Base-by-base conservation (phyloP, 1,284 basidiomycete genomes). In the Rhodotorula sp. region DNA sequence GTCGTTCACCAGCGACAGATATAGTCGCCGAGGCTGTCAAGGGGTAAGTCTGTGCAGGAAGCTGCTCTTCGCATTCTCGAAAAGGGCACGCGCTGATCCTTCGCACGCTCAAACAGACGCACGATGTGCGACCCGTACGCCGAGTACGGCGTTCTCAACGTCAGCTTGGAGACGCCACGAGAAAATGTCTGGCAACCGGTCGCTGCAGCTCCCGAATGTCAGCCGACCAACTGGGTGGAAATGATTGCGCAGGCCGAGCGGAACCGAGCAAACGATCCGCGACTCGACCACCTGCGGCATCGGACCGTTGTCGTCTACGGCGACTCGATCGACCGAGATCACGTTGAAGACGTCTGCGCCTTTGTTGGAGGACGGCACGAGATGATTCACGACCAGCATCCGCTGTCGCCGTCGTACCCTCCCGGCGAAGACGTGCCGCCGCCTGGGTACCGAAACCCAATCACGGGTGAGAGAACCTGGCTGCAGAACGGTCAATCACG, bases 291-390 rank as follows among this genome's bases (percentile, higher is more conserved):
- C 20, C 42, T 56, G 26, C 55, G 56, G 20, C 46, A 66, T 29
- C 65, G 70, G 44, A 74, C 73, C 5, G 54, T 74, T n/a, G 67
- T 68, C 10, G 51, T 74, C n/a, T 62, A 62, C 26, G 73, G 73
- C 30, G 73, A 74, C 61, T 64, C 60, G 51, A 64, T 74, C 60
- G 73, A 74, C 62, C 67, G 73, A 14, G 70, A 72, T 33, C 70
- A 71, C 60, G 65, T 64, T 37, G 66, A 66, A 20, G 60, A 74
- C 51, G 51, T 70, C 3, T 74, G 73, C 59, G 29, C 44, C 24
- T 61, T 70, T 17, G 53, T 67, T 24, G 61, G 53, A 3, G 73
- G 70, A 20, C 26, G 29, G 18, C 54, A 55, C 61, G 73, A 74
- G 57, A 67, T 69, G 66, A 69, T 74, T 14, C 49, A 48, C 4